phyloP scores from a whole-genome alignment of 768 basidiomycete genomes.

The Agaricus blazei region DNA sequence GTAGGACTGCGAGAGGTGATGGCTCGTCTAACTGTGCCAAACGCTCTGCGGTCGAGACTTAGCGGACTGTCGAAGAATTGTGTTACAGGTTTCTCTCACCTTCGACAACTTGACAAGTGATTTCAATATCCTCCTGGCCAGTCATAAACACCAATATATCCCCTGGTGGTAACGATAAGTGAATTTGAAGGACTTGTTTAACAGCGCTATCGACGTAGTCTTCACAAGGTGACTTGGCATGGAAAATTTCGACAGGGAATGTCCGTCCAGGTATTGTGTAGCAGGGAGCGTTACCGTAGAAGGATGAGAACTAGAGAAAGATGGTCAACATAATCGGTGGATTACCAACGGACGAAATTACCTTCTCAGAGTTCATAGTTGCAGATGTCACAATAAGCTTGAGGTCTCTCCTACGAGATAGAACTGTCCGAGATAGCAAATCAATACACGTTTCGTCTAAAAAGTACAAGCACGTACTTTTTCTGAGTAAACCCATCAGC shows the following conservation, averaged over 20 bases:
- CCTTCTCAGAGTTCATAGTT: conserved; percentile 99
- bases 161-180: conserved; percentile 86
- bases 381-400: conserved; percentile 98
- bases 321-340: background rate
- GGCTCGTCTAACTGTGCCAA: conserved; percentile 90
- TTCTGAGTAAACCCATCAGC: conserved; percentile 91
- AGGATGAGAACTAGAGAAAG: conserved; percentile 74
- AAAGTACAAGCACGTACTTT: conserved; percentile 54
- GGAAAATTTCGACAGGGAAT: conserved; percentile 96
- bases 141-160: conserved; percentile 99
- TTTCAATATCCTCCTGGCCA: conserved; percentile 98
- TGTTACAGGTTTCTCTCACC: conserved; percentile 37
- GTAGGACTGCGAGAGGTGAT: conserved; percentile 81
- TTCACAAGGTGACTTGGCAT: conserved; percentile 96
- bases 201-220: conserved; percentile 98
- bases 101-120: conserved; percentile 90
- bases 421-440: conserved; percentile 36
- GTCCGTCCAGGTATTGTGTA: conserved; percentile 92
- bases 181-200: conserved; percentile 96
- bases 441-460: background rate
- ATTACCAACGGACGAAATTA: conserved; percentile 21
- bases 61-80: background rate
- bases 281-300: conserved; percentile 92
- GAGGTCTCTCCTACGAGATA: conserved; percentile 87
- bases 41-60: conserved; percentile 55